Percentiles rank a stretch among this genome's conserved stretches.
Conservation (phyloP, 495 filamentous ascomycete species). For the Pseudoneurospora amorphoporcata region DNA sequence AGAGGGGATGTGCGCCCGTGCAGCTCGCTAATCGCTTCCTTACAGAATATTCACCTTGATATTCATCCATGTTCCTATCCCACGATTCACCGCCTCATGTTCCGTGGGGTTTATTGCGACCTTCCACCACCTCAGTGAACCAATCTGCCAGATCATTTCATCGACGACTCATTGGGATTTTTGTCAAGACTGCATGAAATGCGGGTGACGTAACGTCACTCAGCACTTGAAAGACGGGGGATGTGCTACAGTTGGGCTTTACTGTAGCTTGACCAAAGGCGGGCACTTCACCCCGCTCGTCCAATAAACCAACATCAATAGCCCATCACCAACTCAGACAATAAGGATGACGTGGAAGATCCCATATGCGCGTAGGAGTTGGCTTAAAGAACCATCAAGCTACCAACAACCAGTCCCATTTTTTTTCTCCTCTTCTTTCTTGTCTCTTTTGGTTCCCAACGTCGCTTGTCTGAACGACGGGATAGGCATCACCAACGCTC, state of each 20-base stretch:
- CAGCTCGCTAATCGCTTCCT: neutral
- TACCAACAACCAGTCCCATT: neutral
- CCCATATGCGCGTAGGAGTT: neutral
- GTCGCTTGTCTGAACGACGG: neutral
- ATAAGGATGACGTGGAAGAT: neutral
- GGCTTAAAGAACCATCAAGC: neutral
- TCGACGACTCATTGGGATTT: neutral
- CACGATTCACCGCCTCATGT: neutral
- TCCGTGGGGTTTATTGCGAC: neutral
- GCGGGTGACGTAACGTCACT: neutral
- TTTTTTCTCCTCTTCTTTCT: neutral
- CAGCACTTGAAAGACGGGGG: neutral
- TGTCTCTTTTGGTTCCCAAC: neutral
- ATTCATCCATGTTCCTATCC: neutral
- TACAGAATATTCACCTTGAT: neutral
- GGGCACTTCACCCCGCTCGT: neutral
- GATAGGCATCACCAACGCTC: neutral
- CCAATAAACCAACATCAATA: neutral
- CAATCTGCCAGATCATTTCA: neutral
- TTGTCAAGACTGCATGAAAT: neutral
- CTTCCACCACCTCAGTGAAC: neutral
- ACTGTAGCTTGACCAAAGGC: neutral
- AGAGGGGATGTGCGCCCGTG: neutral
- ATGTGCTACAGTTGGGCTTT: neutral
- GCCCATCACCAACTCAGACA: neutral